Evolutionary conservation across 192 early-diverging fungal species (phyloP).

Genomic region (Entomortierella chlamydospora): DNA sequence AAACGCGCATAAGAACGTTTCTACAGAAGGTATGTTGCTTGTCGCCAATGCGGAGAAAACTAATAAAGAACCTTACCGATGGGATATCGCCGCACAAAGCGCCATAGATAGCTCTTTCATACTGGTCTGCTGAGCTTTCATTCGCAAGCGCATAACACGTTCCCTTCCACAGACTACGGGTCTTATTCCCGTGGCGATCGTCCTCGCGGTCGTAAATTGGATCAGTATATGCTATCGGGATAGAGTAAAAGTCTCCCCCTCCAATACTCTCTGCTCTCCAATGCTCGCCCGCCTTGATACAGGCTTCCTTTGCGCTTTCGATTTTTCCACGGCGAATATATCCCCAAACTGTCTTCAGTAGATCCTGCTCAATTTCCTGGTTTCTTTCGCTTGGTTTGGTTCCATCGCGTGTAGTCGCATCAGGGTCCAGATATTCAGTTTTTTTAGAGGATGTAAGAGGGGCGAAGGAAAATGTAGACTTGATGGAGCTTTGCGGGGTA

Average conservation of each 20-base stretch:
- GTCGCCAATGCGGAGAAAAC: not conserved
- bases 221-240: conserved; percentile 31
- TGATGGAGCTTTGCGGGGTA: not conserved
- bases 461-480: conserved; percentile 9
- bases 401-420: conserved; percentile 35
- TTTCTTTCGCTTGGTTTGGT: conserved; percentile 26
- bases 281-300: conserved; percentile 75
- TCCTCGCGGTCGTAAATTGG: conserved; percentile 40
- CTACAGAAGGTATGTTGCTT: not conserved
- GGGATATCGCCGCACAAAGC: conserved; percentile 78
- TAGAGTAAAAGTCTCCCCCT: conserved; percentile 64
- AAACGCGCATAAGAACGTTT: not conserved
- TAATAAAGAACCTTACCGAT: conserved; percentile 61
- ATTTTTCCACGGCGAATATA: conserved; percentile 81
- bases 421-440: conserved; percentile 28
- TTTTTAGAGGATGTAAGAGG: not conserved
- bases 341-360: conserved; percentile 77
- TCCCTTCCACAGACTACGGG: conserved; percentile 75
- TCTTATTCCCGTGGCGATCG: conserved; percentile 64
- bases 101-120: conserved; percentile 86
- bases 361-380: conserved; percentile 57
- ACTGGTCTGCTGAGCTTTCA: conserved; percentile 63
- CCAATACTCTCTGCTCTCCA: conserved; percentile 85
- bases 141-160: conserved; percentile 68
- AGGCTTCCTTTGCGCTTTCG: conserved; percentile 75